Evolutionary conservation across 129 eudicot species (phyloP), one percentile per base, ranked within the genome.

Genomic region (Scalesia atractyloides): DNA sequence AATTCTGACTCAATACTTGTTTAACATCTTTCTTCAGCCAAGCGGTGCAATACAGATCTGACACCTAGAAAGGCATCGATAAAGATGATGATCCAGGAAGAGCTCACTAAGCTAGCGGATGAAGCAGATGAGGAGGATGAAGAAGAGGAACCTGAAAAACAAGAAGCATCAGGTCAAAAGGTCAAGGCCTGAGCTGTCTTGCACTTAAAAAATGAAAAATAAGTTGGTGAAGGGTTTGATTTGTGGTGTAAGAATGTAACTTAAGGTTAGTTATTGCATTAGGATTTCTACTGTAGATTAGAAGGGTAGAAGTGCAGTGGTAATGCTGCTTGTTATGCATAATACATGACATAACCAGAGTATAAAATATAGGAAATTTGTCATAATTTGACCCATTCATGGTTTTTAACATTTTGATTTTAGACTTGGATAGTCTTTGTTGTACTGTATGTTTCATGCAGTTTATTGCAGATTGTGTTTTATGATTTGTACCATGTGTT

Each of bases 81-180:
- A 65, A 94, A 94, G 87, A 77, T 81, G 30, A 90, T 94, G 91
- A 89, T 94, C 76, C 98, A 94, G 85, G 96, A 94, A 6, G 98
- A 94, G 85, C 91, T 94, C 6, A 94, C 98, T 11, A 86, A 84
- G 70, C 88, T 94, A 66, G 97, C 98, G n/a, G 97, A 89, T 14
- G 96, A 92, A 78, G 87, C 72, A 19, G 98, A 93, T 7, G 87
- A 84, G 3, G 97, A 93, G 17, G 96, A 89, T 8, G 96, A 86
- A 56, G 96, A 86, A 56, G 83, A 53, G n/a, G 92, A 80, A 43
- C 73, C 81, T 6, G 84, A 36, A 7, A 83, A 73, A 22, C 82
- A 82, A 9, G 70, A 69, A 54, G 74, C 59, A 46, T 33, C 86
- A 11, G 73, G 43, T 39, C 44, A 78, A 71, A 79, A 75, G 66